Evolutionary conservation across 2,329 filamentous ascomycete genomes (phyloP), one percentile per base, ranked within the genome.

Genomic region (Camptophora hylomeconis): DNA sequence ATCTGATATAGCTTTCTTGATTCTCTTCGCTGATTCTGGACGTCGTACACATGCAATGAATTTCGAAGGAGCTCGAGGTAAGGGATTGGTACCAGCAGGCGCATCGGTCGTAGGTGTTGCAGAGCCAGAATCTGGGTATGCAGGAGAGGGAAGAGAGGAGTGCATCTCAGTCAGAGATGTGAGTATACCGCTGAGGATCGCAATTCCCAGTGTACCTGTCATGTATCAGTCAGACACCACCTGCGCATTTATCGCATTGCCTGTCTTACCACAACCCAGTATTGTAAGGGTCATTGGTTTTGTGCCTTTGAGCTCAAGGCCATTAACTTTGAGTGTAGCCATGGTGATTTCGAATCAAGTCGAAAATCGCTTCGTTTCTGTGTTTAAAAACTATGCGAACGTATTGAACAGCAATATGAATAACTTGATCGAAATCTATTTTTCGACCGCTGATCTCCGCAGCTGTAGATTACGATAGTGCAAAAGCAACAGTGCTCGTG

Each of bases 41-140:
- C 75, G 72, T 31, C 75, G 70, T 32, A 92, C 80, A 53, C 80
- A 87, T 38, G 81, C 81, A 45, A 87, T 75, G 65, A 92, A 92
- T 45, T 67, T 71, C 7, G 70, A 70, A 5, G 83, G 82, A 19
- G 82, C 66, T 31, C 67, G 63, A 6, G 59, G 43, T 9, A 74
- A 71, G 6, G 67, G 31, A 16, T 17, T 12, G n/a, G 13, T 18
- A 15, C 7, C 7, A 14, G 17, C 23, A n/a, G 20, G 14, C 7
- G 50, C 51, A 45, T 48, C 49, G 31, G 46, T 46, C 11, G 35
- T 46, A 35, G 50, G 42, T 26, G 56, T 51, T 32, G 54, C 47
- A 30, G 56, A 46, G 30, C 51, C 45, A 21, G 53, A 52, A 31
- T 25, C 38, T 33, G 45, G 40, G 53, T 58, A 28, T 48, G 54